Evolutionary conservation across 257 asterid genomes (phyloP).

Genomic region (Paraleonurus japonicus): DNA sequence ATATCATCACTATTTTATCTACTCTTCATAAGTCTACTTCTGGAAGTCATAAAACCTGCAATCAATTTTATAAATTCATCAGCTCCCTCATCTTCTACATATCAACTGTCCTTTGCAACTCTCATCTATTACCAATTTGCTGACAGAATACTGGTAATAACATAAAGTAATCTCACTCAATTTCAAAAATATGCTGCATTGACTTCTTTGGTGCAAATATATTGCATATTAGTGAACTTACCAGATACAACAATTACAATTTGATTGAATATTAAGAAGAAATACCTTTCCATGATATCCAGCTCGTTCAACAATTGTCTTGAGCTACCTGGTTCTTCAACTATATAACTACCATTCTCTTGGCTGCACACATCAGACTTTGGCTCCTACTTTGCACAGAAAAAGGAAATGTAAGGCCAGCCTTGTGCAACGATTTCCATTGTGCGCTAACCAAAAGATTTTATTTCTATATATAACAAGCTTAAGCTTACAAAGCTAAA

Average conservation of each 20-base stretch:
- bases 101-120: background rate
- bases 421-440: background rate
- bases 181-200: conserved; percentile 16
- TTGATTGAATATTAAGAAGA: background rate
- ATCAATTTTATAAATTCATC: background rate
- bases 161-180: conserved; percentile 11
- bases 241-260: conserved; percentile 17
- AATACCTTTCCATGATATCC: conserved; percentile 58
- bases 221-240: background rate
- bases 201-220: conserved; percentile 12
- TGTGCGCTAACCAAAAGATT: background rate
- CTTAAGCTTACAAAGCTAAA: background rate
- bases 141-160: background rate
- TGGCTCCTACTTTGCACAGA: conserved; percentile 44
- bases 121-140: conserved; percentile 16
- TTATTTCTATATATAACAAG: background rate
- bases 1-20: conserved; percentile 9
- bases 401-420: background rate
- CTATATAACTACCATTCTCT: conserved; percentile 47
- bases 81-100: conserved; percentile 14
- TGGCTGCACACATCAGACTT: conserved; percentile 40
- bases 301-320: conserved; percentile 44
- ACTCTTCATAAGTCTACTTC: background rate
- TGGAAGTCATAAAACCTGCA: conserved; percentile 17
- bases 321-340: conserved; percentile 49